Evolutionary conservation across 768 basidiomycete genomes (phyloP).

Genomic region (Termitomyces sp.): DNA sequence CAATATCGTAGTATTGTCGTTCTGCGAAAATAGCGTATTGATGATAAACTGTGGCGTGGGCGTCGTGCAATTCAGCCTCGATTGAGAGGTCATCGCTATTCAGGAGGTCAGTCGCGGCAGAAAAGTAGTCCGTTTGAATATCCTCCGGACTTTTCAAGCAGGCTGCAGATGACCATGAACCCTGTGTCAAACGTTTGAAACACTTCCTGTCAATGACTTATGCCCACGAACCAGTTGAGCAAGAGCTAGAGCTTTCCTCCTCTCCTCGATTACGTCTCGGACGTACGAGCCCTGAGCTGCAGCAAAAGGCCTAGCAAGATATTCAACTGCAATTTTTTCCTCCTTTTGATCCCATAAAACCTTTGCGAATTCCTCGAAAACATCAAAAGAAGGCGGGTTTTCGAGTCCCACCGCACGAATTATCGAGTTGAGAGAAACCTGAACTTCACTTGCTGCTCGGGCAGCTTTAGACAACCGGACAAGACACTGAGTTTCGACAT

Average conservation of each 20-base stretch:
- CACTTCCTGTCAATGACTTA: not conserved
- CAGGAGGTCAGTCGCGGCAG: constrained; percentile 44
- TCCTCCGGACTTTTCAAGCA: constrained; percentile 74
- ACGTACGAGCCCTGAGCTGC: constrained; percentile 17
- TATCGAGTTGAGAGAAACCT: constrained; percentile 85
- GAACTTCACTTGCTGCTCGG: constrained; percentile 59
- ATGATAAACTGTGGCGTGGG: constrained; percentile 62
- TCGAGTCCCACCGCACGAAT: constrained; percentile 70
- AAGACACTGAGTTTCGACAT: constrained; percentile 68
- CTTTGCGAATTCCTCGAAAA: constrained; percentile 80
- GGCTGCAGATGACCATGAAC: constrained; percentile 87
- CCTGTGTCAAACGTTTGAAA: constrained; percentile 42
- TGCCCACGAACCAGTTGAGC: constrained; percentile 58
- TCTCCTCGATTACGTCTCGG: constrained; percentile 6
- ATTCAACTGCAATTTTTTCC: constrained; percentile 77
- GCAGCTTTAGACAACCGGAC: constrained; percentile 71
- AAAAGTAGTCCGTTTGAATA: constrained; percentile 71
- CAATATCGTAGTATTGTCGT: constrained; percentile 71
- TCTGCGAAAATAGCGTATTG: constrained; percentile 91
- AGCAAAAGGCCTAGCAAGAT: constrained; percentile 42
- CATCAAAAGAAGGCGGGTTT: constrained; percentile 37
- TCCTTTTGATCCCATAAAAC: constrained; percentile 90
- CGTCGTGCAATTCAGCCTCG: constrained; percentile 16
- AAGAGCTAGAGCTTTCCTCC: constrained; percentile 41
- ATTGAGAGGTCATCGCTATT: constrained; percentile 17